Conservation (phyloP, 805 yeast species). For the Pichia californica region DNA sequence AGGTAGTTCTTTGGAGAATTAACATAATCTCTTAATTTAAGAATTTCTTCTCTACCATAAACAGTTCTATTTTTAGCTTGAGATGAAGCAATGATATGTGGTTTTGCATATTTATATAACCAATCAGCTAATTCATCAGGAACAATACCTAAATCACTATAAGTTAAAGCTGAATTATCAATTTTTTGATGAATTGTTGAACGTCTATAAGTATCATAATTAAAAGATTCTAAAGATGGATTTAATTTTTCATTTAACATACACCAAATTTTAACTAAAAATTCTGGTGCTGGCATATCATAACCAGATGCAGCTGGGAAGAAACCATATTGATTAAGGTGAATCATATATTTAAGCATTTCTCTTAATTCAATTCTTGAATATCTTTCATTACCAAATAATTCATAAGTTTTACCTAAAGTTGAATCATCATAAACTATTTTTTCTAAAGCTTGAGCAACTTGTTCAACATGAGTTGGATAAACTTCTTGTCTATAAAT, state of each 20-base stretch:
- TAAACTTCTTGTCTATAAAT: slow-evolving; percentile 57
- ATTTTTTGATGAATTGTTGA: slow-evolving; percentile 59
- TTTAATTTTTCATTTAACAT: slow-evolving; percentile 40
- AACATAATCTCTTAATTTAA: slow-evolving; percentile 31
- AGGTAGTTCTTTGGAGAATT: slow-evolving; percentile 30
- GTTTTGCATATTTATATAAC: slow-evolving; percentile 37
- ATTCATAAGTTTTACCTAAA: slow-evolving; percentile 67
- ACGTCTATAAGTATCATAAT: slow-evolving; percentile 72
- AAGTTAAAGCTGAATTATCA: slow-evolving; percentile 55
- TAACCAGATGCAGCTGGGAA: slow-evolving; percentile 33
- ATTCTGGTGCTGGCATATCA: slow-evolving; percentile 36
- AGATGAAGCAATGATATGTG: slow-evolving; percentile 31
- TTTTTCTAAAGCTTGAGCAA: slow-evolving; percentile 69
- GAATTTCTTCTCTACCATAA: slow-evolving; percentile 31
- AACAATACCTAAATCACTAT: slow-evolving; percentile 64
- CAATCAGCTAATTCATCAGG: slow-evolving; percentile 47
- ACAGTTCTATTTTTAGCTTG: slow-evolving; percentile 33
- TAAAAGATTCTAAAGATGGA: slow-evolving; percentile 33
- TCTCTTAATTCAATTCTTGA: slow-evolving; percentile 59
- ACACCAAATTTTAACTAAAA: slow-evolving; percentile 24
- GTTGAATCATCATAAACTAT: slow-evolving; percentile 81
- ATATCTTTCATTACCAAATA: slow-evolving; percentile 65
- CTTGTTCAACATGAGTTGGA: slow-evolving; percentile 75
- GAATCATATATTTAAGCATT: slow-evolving; percentile 48
- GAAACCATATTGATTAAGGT: slow-evolving; percentile 30